phyloP scores from a whole-genome alignment of 2,329 filamentous ascomycete species.

The Aspergillus proliferans region DNA sequence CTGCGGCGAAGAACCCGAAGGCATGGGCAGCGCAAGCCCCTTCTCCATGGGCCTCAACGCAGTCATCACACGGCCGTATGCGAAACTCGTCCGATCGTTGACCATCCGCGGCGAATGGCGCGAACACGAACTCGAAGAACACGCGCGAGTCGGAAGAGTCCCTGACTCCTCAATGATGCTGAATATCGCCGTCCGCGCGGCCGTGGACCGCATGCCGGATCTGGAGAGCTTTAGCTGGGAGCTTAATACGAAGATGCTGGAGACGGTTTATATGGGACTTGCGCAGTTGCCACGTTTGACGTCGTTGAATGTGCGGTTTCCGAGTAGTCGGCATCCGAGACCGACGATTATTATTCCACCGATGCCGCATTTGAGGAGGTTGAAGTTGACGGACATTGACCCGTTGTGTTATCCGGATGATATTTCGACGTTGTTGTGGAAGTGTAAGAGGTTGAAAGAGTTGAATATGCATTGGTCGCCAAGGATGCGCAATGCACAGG shows the following conservation, averaged over 20 bases:
- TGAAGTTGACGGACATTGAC: constrained; percentile 56
- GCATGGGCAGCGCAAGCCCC: constrained; percentile 56
- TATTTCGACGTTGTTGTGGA: constrained; percentile 49
- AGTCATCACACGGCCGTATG: constrained; percentile 52
- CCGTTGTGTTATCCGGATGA: constrained; percentile 61
- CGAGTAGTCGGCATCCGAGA: constrained; percentile 50
- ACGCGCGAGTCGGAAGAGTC: constrained; percentile 51
- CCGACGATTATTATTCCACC: constrained; percentile 52
- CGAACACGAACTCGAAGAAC: constrained; percentile 52
- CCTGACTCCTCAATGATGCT: constrained; percentile 61
- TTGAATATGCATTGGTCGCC: constrained; percentile 56
- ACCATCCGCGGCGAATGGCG: constrained; percentile 52
- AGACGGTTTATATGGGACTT: constrained; percentile 55
- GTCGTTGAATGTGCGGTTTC: constrained; percentile 51
- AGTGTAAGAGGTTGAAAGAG: constrained; percentile 50
- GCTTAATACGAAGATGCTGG: constrained; percentile 54
- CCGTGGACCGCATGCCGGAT: constrained; percentile 53
- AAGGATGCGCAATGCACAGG: constrained; percentile 54
- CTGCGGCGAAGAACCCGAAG: constrained; percentile 52
- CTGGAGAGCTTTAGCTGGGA: constrained; percentile 56
- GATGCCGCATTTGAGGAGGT: constrained; percentile 48
- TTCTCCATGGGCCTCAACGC: constrained; percentile 60
- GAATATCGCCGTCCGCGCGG: constrained; percentile 54
- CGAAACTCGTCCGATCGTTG: constrained; percentile 48
- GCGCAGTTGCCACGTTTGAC: constrained; percentile 44